Conservation (phyloP, 2,329 filamentous ascomycete species). For the Monilinia vaccinii-corymbosi region DNA sequence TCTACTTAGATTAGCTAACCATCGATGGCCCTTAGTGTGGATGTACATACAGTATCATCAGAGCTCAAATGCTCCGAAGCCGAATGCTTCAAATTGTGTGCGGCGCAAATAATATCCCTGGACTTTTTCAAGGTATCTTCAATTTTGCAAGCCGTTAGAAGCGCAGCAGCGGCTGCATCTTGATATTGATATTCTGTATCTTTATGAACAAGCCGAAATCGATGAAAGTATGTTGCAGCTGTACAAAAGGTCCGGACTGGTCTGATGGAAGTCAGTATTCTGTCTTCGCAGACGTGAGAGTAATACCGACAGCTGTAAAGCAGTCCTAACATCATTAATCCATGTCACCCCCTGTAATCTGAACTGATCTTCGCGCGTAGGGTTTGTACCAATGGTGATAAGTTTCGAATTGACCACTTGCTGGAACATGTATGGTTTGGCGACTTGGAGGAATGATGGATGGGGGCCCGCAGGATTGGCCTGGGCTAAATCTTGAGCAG, state of each 20-base stretch:
- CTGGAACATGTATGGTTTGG: slow-evolving; percentile 70
- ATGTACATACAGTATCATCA: slow-evolving; percentile 64
- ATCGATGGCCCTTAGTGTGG: not conserved
- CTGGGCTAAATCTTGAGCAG: slow-evolving; percentile 8
- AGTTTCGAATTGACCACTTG: slow-evolving; percentile 69
- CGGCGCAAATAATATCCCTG: slow-evolving; percentile 80
- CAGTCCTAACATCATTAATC: slow-evolving; percentile 76
- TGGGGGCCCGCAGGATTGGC: slow-evolving; percentile 22
- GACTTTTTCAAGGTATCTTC: slow-evolving; percentile 98
- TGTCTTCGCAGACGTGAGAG: not conserved
- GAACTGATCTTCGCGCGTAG: slow-evolving; percentile 69
- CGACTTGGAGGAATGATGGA: slow-evolving; percentile 31
- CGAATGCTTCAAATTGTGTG: slow-evolving; percentile 66
- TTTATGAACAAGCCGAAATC: slow-evolving; percentile 79
- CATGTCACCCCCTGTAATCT: slow-evolving; percentile 80
- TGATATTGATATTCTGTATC: slow-evolving; percentile 77
- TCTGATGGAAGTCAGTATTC: slow-evolving; percentile 34
- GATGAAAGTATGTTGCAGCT: slow-evolving; percentile 87
- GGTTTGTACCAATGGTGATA: slow-evolving; percentile 58
- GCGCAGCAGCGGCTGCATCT: slow-evolving; percentile 77
- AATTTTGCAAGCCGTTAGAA: slow-evolving; percentile 93
- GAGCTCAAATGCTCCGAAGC: slow-evolving; percentile 60
- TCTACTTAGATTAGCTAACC: slow-evolving; percentile 36
- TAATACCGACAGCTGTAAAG: slow-evolving; percentile 62
- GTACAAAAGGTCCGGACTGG: slow-evolving; percentile 89